phyloP scores from a whole-genome alignment of 352 stramenopile species.

The Pythium scleroteichum region DNA sequence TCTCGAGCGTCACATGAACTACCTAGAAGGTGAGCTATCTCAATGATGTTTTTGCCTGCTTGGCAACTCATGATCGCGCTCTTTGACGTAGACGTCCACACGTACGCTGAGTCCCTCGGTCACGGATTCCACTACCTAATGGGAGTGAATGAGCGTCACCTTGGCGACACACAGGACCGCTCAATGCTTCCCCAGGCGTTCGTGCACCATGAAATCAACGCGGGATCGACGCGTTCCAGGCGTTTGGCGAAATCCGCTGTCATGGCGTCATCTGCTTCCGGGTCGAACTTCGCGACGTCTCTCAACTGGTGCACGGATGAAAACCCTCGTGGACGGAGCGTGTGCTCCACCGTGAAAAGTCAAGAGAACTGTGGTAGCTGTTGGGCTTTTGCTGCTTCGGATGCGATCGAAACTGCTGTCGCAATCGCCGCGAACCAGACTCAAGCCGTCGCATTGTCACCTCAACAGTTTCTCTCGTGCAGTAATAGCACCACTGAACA shows the following conservation, averaged over 20 bases:
- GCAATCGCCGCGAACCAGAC: constrained; percentile 61
- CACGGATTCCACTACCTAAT: constrained; percentile 69
- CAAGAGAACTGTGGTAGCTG: constrained; percentile 83
- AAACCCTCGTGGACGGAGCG: constrained; percentile 63
- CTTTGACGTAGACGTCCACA: constrained; percentile 46
- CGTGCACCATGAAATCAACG: constrained; percentile 58
- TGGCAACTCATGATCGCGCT: too few species aligned
- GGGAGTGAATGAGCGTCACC: constrained; percentile 66
- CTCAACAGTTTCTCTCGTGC: constrained; percentile 78
- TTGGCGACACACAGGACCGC: constrained; percentile 40
- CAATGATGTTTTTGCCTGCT: too few species aligned
- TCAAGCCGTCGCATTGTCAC: constrained; percentile 61
- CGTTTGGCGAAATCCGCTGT: constrained; percentile 28
- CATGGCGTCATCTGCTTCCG: constrained; percentile 26
- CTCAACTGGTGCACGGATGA: constrained; percentile 75
- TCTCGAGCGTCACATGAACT: constrained; percentile 72
- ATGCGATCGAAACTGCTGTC: constrained; percentile 80
- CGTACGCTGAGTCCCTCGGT: constrained; percentile 52
- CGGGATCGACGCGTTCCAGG: constrained; percentile 23
- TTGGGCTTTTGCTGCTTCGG: constrained; percentile 75
- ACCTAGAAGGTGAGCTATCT: constrained; percentile 58
- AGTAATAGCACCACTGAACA: constrained; percentile 64
- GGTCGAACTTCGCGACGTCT: constrained; percentile 24
- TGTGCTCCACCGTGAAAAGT: constrained; percentile 80
- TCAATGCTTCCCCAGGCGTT: constrained; percentile 54